phyloP scores from a whole-genome alignment of 2,329 filamentous ascomycete species.

The Cryphonectria parasitica region DNA sequence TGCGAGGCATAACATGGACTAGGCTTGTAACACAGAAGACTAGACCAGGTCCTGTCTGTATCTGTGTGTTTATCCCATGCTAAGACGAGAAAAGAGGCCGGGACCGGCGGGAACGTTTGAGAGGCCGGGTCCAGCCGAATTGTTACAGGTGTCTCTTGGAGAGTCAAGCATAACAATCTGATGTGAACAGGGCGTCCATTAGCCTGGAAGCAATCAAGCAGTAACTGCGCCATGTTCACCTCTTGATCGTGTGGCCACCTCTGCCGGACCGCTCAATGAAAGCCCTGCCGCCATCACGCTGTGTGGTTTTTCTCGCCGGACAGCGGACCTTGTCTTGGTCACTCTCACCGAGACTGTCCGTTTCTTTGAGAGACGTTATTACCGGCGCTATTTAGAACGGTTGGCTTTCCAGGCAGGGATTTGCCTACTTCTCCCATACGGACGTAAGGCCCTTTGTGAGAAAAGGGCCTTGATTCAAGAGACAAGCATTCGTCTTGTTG shows the following conservation, averaged over 20 bases:
- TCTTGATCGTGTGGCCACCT: not conserved
- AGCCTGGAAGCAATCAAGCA: not conserved
- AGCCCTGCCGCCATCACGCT: not conserved
- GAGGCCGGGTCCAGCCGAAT: not conserved
- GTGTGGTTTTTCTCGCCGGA: not conserved
- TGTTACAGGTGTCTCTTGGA: not conserved
- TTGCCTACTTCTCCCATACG: not conserved
- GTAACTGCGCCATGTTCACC: not conserved
- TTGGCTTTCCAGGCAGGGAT: not conserved
- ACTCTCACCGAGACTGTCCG: not conserved
- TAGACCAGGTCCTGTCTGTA: not conserved
- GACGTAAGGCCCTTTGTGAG: not conserved
- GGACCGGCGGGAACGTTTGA: no score
- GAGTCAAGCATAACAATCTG: not conserved
- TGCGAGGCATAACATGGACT: not conserved
- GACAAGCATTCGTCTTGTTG: not conserved
- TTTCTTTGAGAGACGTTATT: not conserved
- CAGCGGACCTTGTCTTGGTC: not conserved
- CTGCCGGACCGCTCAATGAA: not conserved
- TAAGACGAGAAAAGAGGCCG: no score
- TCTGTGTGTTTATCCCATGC: not conserved
- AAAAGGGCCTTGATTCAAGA: not conserved
- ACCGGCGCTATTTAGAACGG: not conserved
- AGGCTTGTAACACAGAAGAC: not conserved
- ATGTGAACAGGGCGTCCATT: not conserved